Evolutionary conservation across 2,329 filamentous ascomycete genomes (phyloP).

Genomic region (Stemphylium lycopersici): DNA sequence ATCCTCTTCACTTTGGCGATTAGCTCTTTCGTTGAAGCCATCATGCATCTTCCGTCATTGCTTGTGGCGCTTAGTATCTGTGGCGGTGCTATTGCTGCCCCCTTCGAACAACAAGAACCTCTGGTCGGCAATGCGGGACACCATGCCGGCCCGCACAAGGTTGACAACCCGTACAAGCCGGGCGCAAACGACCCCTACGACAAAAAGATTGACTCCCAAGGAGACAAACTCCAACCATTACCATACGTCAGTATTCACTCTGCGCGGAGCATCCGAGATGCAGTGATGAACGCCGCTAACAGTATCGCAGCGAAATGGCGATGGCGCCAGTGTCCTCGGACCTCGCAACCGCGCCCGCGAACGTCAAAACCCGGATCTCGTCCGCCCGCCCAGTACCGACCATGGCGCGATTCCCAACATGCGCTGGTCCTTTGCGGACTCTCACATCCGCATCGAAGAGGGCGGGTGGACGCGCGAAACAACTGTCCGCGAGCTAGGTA

Average conservation of each 20-base stretch:
- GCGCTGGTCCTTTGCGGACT: constrained; percentile 65
- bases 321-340: constrained; percentile 70
- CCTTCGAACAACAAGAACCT: constrained; percentile 49
- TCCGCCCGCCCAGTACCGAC: constrained; percentile 75
- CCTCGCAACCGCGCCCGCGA: constrained; percentile 73
- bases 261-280: neutral
- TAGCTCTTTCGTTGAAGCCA: constrained; percentile 25
- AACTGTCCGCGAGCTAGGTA: constrained; percentile 68
- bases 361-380: constrained; percentile 72
- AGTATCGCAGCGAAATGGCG: constrained; percentile 51
- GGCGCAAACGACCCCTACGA: constrained; percentile 67
- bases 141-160: constrained; percentile 33
- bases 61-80: constrained; percentile 40
- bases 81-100: constrained; percentile 30
- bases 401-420: constrained; percentile 73
- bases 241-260: constrained; percentile 53
- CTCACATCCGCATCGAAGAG: constrained; percentile 63
- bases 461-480: constrained; percentile 80
- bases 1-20: constrained; percentile 3
- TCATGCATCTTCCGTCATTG: constrained; percentile 40
- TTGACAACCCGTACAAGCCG: constrained; percentile 62
- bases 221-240: constrained; percentile 66
- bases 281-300: constrained; percentile 13
- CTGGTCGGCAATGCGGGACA: constrained; percentile 36
- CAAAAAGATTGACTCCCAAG: constrained; percentile 65